Base-by-base conservation (phyloP, 441 rosid species). In the Populus hybrid region DNA sequence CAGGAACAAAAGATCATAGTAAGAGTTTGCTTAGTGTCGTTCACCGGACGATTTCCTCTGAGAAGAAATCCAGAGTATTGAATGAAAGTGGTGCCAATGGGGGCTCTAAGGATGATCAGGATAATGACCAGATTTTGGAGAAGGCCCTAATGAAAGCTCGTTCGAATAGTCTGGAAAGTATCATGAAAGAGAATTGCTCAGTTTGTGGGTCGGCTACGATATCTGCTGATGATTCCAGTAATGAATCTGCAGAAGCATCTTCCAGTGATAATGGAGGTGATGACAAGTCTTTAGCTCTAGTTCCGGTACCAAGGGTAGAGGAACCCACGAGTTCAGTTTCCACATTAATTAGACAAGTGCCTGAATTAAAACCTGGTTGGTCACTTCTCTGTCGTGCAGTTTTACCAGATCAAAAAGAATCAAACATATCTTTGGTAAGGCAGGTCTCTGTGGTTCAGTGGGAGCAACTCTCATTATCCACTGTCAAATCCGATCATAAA, bases 301-400 rank as follows among this genome's bases (percentile, higher is more conserved):
- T 92, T 50, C 86, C 88, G 35, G 84, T 83, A 63, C 81, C 82
- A 26, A 82, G 76, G 73, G 46, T 20, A 64, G 88, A 86, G 79
- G 85, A 75, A 32, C 30, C 77, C 80, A 75, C 90, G 8, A 73
- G 75, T 76, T 78, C 86, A 32, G 28, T 38, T 30, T 35, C 75
- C 28, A 14, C 77, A 28, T 76, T 74, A 77, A 77, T 71, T 23
- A 73, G 36, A 75, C 79, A 80, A 50, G 63, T 74, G 12, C 82
- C 84, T 10, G 81, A 78, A 53, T 72, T 82, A 12, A 89, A 84
- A 82, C 85, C 84, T 59, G 84, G 98, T 80, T 93, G 99, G 99
- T 84, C 85, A 68, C 76, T 89, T 9, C 88, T 91, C 71, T 84
- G 89, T 36, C 81, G 89, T 72, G 21, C 84, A 66, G 23, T 85